Percentiles rank a stretch among this genome's conserved stretches.
Evolutionary conservation across 192 early-diverging fungal species (phyloP).

Genomic region (Coemansia sp.): DNA sequence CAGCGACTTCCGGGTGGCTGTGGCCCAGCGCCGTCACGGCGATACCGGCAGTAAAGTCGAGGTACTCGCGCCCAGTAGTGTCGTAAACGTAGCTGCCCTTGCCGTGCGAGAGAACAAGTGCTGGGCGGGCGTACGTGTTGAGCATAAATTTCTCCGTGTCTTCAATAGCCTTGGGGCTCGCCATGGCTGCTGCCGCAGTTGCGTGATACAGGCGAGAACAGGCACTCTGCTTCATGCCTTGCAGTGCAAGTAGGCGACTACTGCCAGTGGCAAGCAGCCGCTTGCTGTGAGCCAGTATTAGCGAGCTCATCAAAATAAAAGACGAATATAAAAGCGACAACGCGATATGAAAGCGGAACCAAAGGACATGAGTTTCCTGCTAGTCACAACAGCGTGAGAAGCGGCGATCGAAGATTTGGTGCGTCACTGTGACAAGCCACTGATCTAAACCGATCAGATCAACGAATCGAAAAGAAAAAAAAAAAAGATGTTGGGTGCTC

Average conservation of each 20-base stretch:
- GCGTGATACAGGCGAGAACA: slow-evolving; percentile 18
- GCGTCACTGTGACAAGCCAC: background rate
- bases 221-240: background rate
- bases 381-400: background rate
- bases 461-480: slow-evolving; percentile 10
- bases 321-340: background rate
- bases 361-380: background rate
- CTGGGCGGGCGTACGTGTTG: slow-evolving; percentile 70
- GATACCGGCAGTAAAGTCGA: slow-evolving; percentile 95
- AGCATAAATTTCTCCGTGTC: slow-evolving; percentile 62
- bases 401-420: background rate
- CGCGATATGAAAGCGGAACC: background rate
- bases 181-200: slow-evolving; percentile 8
- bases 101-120: slow-evolving; percentile 78
- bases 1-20: slow-evolving; percentile 70
- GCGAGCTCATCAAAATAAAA: slow-evolving; percentile 1
- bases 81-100: slow-evolving; percentile 83
- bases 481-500: background rate
- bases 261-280: slow-evolving; percentile 14
- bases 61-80: slow-evolving; percentile 68
- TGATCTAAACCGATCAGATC: slow-evolving; percentile 1
- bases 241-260: background rate
- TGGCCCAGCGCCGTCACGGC: slow-evolving; percentile 95
- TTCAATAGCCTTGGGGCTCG: slow-evolving; percentile 18
- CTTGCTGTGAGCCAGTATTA: slow-evolving; percentile 7